phyloP scores from a whole-genome alignment of 345 rosid species.

The Reutealis trisperma region DNA sequence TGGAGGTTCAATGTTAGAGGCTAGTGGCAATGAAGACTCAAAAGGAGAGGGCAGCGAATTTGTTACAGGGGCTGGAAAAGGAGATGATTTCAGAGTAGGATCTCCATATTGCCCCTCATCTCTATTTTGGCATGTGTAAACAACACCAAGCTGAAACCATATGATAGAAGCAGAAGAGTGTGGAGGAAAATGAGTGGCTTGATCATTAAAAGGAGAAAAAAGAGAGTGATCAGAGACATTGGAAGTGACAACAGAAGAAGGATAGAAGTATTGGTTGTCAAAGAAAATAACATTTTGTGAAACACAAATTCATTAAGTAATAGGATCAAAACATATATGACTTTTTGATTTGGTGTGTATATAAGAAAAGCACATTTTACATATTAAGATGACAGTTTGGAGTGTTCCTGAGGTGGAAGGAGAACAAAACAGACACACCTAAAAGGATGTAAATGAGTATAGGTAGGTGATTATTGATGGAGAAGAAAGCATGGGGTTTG shows the following conservation, averaged over 20 bases:
- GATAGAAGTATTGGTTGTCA: neutral
- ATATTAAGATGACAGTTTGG: no score
- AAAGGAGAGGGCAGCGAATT: neutral
- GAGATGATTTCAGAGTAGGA: neutral
- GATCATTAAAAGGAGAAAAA: neutral
- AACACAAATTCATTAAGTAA: neutral
- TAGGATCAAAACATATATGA: neutral
- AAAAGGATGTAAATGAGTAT: neutral
- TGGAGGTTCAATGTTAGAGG: neutral
- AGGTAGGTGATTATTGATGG: neutral
- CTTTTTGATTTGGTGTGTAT: neutral
- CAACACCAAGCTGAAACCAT: neutral
- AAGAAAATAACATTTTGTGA: conserved; percentile 2
- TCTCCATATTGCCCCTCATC: neutral
- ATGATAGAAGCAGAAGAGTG: neutral
- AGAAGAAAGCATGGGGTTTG: conserved; percentile 6
- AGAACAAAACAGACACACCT: neutral
- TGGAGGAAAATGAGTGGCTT: neutral
- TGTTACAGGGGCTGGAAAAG: neutral
- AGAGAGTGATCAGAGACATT: neutral
- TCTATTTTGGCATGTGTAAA: neutral
- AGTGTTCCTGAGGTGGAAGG: neutral
- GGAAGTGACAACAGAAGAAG: neutral
- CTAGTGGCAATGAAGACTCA: neutral
- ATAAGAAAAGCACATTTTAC: no score